These are phyloP conservation scores for Linnemannia hyalina DNA, from an alignment of 192 early-diverging fungal genomes.

Conservation along the genomic window DNA sequence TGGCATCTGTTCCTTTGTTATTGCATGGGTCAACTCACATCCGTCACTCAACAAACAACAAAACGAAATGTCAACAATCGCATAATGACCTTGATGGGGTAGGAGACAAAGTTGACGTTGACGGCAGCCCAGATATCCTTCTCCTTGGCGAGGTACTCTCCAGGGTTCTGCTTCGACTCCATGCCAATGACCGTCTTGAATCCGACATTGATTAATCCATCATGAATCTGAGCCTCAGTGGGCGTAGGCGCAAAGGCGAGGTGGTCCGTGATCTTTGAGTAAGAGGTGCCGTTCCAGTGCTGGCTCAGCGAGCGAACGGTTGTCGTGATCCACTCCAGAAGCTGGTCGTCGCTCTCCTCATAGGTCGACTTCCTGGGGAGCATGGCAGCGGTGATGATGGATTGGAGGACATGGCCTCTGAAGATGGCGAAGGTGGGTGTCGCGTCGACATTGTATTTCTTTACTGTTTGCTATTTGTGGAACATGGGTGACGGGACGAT, in stretches of 20 bases:
- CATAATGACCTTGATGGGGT: slow-evolving; percentile 51
- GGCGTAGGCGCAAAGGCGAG: slow-evolving; percentile 49
- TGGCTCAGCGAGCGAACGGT: slow-evolving; percentile 23
- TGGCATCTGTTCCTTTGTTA: slow-evolving; percentile 35
- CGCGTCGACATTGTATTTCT: slow-evolving; percentile 30
- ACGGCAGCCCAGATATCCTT: slow-evolving; percentile 26
- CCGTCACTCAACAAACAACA: not conserved
- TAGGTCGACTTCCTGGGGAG: slow-evolving; percentile 33
- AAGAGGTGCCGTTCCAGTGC: slow-evolving; percentile 45
- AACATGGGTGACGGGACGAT: no score
- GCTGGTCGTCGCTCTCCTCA: slow-evolving; percentile 44
- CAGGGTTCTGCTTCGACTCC: slow-evolving; percentile 50
- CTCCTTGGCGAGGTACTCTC: slow-evolving; percentile 28
- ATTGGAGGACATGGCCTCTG: slow-evolving; percentile 42
- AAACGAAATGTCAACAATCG: not conserved
- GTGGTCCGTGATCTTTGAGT: slow-evolving; percentile 53
- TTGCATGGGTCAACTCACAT: not conserved
- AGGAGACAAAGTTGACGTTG: slow-evolving; percentile 33
- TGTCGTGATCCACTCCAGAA: slow-evolving; percentile 30
- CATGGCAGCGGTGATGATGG: slow-evolving; percentile 32
- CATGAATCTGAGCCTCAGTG: slow-evolving; percentile 35
- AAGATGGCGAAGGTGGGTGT: slow-evolving; percentile 42
- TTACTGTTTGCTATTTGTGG: slow-evolving; percentile 34
- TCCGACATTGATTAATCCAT: slow-evolving; percentile 44
- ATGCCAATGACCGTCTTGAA: slow-evolving; percentile 51